Evolutionary conservation across 208 protist genomes (phyloP).

Genomic region (Vickermania spadyakhi): DNA sequence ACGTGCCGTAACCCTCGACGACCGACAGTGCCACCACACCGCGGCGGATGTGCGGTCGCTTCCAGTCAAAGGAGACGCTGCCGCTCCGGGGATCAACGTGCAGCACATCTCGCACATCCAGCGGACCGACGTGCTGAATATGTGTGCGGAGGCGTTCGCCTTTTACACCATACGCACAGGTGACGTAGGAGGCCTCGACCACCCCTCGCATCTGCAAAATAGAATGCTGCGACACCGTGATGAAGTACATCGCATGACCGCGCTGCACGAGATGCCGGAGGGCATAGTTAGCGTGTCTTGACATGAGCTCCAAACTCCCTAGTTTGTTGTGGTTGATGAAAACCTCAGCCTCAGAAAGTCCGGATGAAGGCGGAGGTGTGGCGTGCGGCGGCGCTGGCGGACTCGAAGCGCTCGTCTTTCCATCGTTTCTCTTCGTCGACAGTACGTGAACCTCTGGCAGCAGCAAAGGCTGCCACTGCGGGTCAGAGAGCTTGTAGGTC

Average conservation of each 20-base stretch:
- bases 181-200: conserved; percentile 78
- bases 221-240: conserved; percentile 71
- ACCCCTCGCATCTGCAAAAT: conserved; percentile 62
- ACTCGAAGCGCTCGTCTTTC: not conserved
- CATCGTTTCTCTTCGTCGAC: conserved; percentile 4
- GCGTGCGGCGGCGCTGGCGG: conserved; percentile 4
- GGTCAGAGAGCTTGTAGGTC: conserved; percentile 85
- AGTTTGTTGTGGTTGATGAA: conserved; percentile 76
- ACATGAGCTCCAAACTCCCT: conserved; percentile 57
- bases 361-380: conserved; percentile 1
- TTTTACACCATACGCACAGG: conserved; percentile 62
- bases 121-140: conserved; percentile 67
- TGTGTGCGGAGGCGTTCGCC: conserved; percentile 76
- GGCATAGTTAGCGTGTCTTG: conserved; percentile 70
- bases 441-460: conserved; percentile 53
- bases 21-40: conserved; percentile 74
- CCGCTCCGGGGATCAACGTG: conserved; percentile 26
- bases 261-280: conserved; percentile 83
- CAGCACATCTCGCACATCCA: conserved; percentile 59
- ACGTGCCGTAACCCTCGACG: conserved; percentile 78
- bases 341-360: conserved; percentile 15
- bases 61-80: conserved; percentile 38
- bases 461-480: conserved; percentile 73
- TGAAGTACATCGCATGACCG: conserved; percentile 77
- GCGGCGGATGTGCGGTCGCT: conserved; percentile 32